These are phyloP conservation scores for Fusarium azukiicola DNA, from an alignment of 2,329 filamentous ascomycete species.

Conservation along the genomic window DNA sequence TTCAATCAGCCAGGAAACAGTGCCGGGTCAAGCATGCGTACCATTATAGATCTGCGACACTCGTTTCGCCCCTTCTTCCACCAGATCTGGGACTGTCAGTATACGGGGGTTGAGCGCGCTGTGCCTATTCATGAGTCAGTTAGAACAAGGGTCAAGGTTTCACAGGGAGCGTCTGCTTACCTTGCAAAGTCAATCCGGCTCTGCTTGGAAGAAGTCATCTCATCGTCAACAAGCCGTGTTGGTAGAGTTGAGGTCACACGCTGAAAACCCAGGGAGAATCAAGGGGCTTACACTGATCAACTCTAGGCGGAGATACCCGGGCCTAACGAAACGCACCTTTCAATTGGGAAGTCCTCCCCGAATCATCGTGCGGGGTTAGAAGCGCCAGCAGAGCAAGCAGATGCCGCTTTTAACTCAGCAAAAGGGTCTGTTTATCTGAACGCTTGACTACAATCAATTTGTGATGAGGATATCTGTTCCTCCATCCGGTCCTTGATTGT, in stretches of 20 bases:
- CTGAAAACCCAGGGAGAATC: no score
- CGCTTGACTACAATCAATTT: no score
- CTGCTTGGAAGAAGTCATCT: no score
- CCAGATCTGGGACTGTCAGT: not conserved
- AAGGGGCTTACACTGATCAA: no score
- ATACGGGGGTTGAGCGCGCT: not conserved
- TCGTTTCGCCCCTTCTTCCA: not conserved
- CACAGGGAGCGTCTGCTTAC: no score
- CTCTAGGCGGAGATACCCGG: no score
- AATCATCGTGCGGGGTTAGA: not conserved
- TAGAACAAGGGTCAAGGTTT: not conserved
- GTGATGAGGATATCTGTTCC: no score
- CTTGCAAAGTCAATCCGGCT: no score
- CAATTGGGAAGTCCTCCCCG: not conserved
- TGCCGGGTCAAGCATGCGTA: not conserved
- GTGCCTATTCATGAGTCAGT: not conserved
- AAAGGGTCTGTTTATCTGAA: not conserved
- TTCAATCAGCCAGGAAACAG: not conserved
- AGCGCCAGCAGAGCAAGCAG: not conserved
- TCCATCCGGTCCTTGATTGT: no score
- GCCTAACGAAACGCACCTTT: no score
- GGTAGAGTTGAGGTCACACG: no score
- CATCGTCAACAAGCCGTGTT: no score
- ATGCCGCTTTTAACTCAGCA: not conserved
- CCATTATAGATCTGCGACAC: constrained; percentile 2